Base-by-base conservation (phyloP, 2,329 filamentous ascomycete genomes). In the Allantophomopsis lycopodina region DNA sequence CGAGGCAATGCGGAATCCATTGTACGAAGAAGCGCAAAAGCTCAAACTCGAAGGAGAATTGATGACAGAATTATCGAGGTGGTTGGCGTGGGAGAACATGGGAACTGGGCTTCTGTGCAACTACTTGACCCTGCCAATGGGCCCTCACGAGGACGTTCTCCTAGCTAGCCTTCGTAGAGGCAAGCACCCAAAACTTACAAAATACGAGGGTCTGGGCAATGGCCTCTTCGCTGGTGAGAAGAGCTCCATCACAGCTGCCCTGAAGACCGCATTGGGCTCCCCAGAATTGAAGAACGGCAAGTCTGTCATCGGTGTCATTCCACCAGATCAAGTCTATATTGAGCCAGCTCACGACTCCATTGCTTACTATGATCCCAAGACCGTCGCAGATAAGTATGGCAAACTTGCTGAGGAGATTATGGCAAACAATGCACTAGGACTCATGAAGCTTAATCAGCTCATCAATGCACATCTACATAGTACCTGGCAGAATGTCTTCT, bases 51-150 rank as follows among this genome's bases (percentile, higher is more conserved):
- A 78, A n/a, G 55, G 67, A 0, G 64, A 62, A 1, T 59, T 91
- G 43, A 78, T 80, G 56, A 64, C 62, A 12, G 84, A 93, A 45
- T 53, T 95, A 23, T 78, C 84, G 66, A 71, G 82, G 46, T 95
- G 87, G 87, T 63, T 95, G 44, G 89, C 89, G 0, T 98, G 89
- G 88, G 85, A 85, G 40, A 79, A 81, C 43, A 91, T 94, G 84
- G 81, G 81, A 11, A 80, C 79, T 14, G 91, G 91, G 2, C 62
- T 96, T 30, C 67, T 96, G 36, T 71, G 81, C 13, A 79, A 89
- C 55, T 81, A 81, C 60, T 70, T 82, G n/a, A 70, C 86, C 18
- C 69, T 94, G 38, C 91, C 91, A 3, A 94, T 95, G 83, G 83
- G 74, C 0, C 57, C 74, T 14, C 73, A 77, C 48, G 75, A 88